phyloP scores from a whole-genome alignment of 2,329 filamentous ascomycete genomes.

The Fusarium sp. region DNA sequence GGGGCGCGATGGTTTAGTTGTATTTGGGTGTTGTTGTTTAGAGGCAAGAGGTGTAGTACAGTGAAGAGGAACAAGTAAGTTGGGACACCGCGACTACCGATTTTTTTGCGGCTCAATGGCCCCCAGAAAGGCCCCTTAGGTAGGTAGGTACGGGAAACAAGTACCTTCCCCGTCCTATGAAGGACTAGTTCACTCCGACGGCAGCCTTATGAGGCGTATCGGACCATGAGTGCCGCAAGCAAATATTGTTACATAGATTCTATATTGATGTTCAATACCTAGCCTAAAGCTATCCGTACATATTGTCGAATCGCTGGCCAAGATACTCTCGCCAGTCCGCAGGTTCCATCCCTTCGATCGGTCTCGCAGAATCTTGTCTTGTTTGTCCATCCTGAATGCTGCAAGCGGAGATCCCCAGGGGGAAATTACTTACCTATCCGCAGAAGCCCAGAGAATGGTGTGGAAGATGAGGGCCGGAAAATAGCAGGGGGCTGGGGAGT shows the following conservation, averaged over 20 bases:
- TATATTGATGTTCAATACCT: not conserved
- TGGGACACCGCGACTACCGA: no score
- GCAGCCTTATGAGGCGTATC: no score
- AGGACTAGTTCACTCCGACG: no score
- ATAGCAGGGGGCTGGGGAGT: not conserved
- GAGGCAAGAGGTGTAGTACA: no score
- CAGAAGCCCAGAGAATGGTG: not conserved
- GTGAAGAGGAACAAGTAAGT: no score
- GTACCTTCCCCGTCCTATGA: no score
- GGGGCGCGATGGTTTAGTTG: no score
- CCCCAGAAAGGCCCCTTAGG: no score
- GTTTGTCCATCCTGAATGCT: not conserved
- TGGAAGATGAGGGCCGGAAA: not conserved
- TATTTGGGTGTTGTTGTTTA: no score
- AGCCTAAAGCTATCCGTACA: not conserved
- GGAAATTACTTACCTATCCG: not conserved
- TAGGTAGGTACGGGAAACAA: no score
- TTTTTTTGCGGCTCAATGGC: no score
- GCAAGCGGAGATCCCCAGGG: not conserved
- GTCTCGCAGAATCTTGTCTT: not conserved
- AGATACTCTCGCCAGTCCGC: not conserved
- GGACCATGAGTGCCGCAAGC: no score
- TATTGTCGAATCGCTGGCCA: not conserved
- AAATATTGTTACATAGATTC: not conserved
- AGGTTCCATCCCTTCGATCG: not conserved